Percentiles rank a stretch among this genome's conserved stretches.
Conservation (phyloP, 2,329 filamentous ascomycete genomes). For the Fusarium penzigii region DNA sequence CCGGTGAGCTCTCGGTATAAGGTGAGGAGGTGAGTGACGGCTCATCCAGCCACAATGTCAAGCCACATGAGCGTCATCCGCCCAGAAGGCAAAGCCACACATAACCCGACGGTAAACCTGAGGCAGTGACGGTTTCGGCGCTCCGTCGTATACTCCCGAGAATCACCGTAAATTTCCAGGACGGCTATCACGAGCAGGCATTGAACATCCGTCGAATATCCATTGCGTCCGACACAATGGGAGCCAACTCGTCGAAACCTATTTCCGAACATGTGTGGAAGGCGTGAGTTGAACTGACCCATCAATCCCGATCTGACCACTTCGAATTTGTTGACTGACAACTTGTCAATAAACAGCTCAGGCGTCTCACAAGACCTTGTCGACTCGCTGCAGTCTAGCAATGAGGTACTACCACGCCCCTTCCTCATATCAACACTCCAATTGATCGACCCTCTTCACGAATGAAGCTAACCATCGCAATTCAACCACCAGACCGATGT, state of each 20-base stretch:
- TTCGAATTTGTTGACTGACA: slow-evolving; percentile 20
- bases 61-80: slow-evolving; percentile 19
- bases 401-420: slow-evolving; percentile 64
- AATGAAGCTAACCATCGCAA: slow-evolving; percentile 15
- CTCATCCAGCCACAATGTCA: slow-evolving; percentile 3
- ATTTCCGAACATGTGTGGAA: slow-evolving; percentile 51
- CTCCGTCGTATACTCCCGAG: slow-evolving; percentile 35
- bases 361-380: slow-evolving; percentile 77
- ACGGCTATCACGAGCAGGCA: slow-evolving; percentile 31
- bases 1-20: slow-evolving; percentile 3
- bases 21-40: neutral
- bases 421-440: neutral
- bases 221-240: slow-evolving; percentile 51
- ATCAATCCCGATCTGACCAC: neutral
- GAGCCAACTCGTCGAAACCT: slow-evolving; percentile 58
- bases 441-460: neutral
- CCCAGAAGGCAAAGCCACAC: neutral
- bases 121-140: slow-evolving; percentile 31
- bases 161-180: slow-evolving; percentile 38
- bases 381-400: slow-evolving; percentile 78
- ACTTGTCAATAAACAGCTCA: slow-evolving; percentile 35
- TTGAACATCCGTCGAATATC: slow-evolving; percentile 33
- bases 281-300: slow-evolving; percentile 45
- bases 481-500: slow-evolving; percentile 71
- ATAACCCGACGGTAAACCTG: slow-evolving; percentile 24